Conservation (phyloP, 2,329 filamentous ascomycete genomes). For the Kalaharituber pfeilii region DNA sequence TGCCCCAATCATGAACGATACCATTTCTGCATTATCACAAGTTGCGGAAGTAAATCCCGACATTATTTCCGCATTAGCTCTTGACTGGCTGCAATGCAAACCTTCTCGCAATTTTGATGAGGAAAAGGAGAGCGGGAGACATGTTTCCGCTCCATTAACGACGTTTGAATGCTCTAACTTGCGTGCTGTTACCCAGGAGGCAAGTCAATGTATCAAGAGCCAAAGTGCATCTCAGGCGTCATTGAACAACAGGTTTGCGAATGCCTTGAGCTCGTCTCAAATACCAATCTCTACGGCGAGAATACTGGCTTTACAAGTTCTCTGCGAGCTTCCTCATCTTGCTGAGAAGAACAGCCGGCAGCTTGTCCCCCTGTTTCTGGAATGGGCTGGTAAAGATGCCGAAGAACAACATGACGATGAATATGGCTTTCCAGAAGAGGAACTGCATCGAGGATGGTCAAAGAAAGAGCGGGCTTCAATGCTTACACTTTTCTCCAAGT, state of each 20-base stretch:
- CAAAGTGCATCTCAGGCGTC: neutral
- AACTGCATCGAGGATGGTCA: constrained; percentile 26
- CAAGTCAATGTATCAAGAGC: constrained; percentile 26
- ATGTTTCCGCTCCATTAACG: constrained; percentile 34
- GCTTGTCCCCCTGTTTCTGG: constrained; percentile 69
- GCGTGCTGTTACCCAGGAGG: constrained; percentile 38
- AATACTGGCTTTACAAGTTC: constrained; percentile 60
- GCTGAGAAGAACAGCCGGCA: constrained; percentile 75
- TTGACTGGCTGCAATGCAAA: too few relatives aligned
- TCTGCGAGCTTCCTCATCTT: constrained; percentile 53
- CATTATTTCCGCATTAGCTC: too few relatives aligned
- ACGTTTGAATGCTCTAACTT: constrained; percentile 78
- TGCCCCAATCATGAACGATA: too few relatives aligned
- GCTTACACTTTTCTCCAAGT: constrained; percentile 64
- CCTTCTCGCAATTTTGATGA: neutral
- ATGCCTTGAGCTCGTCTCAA: too few relatives aligned
- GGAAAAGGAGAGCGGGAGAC: neutral
- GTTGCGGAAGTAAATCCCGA: too few relatives aligned
- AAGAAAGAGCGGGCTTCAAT: constrained; percentile 66
- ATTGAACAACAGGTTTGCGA: neutral
- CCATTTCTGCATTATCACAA: too few relatives aligned
- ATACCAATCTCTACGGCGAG: constrained; percentile 37
- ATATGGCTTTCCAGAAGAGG: constrained; percentile 18
- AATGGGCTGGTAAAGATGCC: constrained; percentile 45
- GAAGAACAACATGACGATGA: constrained; percentile 25